phyloP scores from a whole-genome alignment of 345 rosid species.

The Euphorbia peplus region DNA sequence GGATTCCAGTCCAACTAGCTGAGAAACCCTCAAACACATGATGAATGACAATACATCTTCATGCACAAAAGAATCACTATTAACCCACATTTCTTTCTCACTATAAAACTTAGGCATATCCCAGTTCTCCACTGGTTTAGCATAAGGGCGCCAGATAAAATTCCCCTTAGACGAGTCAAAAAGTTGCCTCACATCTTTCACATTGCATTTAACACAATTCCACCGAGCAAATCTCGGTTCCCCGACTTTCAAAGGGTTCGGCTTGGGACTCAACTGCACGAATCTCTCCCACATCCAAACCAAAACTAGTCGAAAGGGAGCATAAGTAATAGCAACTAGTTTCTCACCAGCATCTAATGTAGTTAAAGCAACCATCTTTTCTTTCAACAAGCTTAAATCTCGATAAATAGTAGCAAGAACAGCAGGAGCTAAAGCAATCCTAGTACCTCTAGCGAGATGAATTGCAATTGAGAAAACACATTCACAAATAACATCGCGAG shows the following conservation, averaged over 20 bases:
- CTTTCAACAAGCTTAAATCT: slow-evolving; percentile 41
- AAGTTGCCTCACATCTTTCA: slow-evolving; percentile 9
- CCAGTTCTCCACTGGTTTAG: slow-evolving; percentile 22
- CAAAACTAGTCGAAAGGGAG: slow-evolving; percentile 44
- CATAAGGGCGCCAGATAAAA: slow-evolving; percentile 52
- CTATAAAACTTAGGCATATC: slow-evolving; percentile 5
- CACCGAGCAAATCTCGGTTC: slow-evolving; percentile 33
- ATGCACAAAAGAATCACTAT: neutral
- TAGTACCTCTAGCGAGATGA: slow-evolving; percentile 43
- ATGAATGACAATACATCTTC: slow-evolving; percentile 1
- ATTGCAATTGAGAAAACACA: slow-evolving; percentile 43
- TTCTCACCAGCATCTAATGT: slow-evolving; percentile 25
- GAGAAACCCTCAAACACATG: slow-evolving; percentile 27
- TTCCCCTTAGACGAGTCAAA: slow-evolving; percentile 27
- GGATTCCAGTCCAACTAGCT: slow-evolving; percentile 36
- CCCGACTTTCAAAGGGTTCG: slow-evolving; percentile 15
- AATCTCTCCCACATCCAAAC: slow-evolving; percentile 48
- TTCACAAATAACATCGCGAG: neutral
- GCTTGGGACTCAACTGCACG: slow-evolving; percentile 22
- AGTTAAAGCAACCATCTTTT: slow-evolving; percentile 23
- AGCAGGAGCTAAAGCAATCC: slow-evolving; percentile 51
- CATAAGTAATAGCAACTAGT: slow-evolving; percentile 13
- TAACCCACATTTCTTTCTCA: slow-evolving; percentile 2
- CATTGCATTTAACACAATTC: slow-evolving; percentile 14
- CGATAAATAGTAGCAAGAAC: slow-evolving; percentile 47